Evolutionary conservation across 768 basidiomycete species (phyloP).

Genomic region (Auricularia auricula-judae): DNA sequence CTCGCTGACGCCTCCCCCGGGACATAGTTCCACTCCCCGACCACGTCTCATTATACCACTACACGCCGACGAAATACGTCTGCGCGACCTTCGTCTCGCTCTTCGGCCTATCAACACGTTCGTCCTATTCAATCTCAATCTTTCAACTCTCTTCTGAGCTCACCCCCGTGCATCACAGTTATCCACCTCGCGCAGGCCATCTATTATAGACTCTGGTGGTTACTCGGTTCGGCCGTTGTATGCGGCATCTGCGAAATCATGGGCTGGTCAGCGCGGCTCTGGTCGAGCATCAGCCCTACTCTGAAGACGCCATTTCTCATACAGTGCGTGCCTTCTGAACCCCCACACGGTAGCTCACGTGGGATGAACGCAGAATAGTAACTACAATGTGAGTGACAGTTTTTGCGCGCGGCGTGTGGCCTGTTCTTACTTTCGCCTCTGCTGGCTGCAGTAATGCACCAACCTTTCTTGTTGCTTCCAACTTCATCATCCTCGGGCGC

Average conservation of each 20-base stretch:
- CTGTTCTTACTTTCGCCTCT: too few relatives aligned
- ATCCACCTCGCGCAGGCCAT: constrained; percentile 35
- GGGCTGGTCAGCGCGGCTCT: constrained; percentile 35
- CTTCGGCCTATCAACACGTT: constrained; percentile 31
- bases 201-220: constrained; percentile 38
- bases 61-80: constrained; percentile 28
- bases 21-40: neutral
- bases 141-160: neutral
- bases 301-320: constrained; percentile 27
- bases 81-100: constrained; percentile 29
- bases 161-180: constrained; percentile 18
- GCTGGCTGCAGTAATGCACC: constrained; percentile 33
- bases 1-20: too few relatives aligned
- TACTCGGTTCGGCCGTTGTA: constrained; percentile 36
- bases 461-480: constrained; percentile 45
- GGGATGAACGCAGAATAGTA: constrained; percentile 26
- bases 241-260: constrained; percentile 39
- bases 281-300: neutral
- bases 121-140: constrained; percentile 2
- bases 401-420: neutral
- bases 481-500: constrained; percentile 45
- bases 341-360: neutral
- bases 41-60: constrained; percentile 25
- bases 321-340: constrained; percentile 21
- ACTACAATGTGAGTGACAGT: constrained; percentile 26